Conservation (phyloP, 331 rosid genomes). For the Malus hybrid region DNA sequence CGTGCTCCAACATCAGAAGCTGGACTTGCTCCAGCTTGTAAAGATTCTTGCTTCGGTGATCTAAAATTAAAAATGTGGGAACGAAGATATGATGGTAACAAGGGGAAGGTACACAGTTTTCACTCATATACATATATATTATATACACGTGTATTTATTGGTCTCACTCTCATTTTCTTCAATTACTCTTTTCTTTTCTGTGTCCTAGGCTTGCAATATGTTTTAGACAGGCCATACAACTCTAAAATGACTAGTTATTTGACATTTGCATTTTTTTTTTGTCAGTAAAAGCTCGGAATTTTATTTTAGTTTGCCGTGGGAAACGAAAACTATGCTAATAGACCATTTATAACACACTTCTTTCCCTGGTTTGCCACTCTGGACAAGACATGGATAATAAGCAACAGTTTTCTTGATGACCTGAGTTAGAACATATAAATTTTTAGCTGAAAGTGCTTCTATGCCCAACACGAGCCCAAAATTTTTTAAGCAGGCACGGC, state of each 20-base stretch:
- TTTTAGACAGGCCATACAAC: background rate
- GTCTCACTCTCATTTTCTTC: background rate
- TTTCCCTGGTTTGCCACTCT: background rate
- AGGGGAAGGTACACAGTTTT: constrained; percentile 60
- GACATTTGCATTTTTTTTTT: background rate
- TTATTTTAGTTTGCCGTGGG: background rate
- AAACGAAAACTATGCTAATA: background rate
- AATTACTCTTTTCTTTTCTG: background rate
- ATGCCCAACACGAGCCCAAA: background rate
- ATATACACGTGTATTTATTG: background rate
- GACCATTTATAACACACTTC: background rate
- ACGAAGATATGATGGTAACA: constrained; percentile 67
- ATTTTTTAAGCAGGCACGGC: too few relatives aligned
- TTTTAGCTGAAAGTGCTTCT: background rate
- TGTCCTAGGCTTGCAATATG: background rate
- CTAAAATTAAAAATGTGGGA: constrained; percentile 76
- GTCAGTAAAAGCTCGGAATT: too few relatives aligned
- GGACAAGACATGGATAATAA: background rate
- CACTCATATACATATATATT: background rate
- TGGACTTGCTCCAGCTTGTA: constrained; percentile 79
- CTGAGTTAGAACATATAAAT: background rate
- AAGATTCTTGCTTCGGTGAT: constrained; percentile 66
- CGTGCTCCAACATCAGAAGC: constrained; percentile 84
- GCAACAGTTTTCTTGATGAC: background rate
- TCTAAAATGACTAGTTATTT: background rate